Evolutionary conservation across 177 flowering plant species (phyloP).

Genomic region (Vitis hybrid): DNA sequence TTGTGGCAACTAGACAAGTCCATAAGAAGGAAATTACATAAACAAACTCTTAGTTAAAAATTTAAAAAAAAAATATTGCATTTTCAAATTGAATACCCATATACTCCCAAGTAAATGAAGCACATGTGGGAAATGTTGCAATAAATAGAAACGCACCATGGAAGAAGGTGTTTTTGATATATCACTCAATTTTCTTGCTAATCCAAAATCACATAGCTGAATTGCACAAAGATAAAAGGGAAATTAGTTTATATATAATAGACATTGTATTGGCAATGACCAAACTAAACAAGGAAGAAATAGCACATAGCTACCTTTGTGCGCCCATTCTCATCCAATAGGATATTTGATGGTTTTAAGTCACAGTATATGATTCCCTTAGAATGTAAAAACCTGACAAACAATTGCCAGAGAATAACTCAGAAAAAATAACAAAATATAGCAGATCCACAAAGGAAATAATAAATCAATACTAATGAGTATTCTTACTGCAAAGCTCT

Average conservation of each 20-base stretch:
- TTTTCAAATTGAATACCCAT: background rate
- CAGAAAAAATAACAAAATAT: background rate
- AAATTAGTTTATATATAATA: background rate
- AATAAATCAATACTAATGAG: background rate
- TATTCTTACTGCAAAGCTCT: constrained; percentile 83
- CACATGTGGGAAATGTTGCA: background rate
- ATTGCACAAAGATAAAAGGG: constrained; percentile 13
- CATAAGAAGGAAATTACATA: constrained; percentile 6
- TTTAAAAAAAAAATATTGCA: background rate
- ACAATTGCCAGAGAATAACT: constrained; percentile 5
- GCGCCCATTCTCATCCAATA: constrained; percentile 93
- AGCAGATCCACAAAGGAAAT: background rate
- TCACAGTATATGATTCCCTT: constrained; percentile 94
- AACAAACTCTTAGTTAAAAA: background rate
- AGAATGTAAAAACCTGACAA: constrained; percentile 80
- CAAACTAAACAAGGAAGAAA: background rate
- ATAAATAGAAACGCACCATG: constrained; percentile 44
- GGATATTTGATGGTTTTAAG: constrained; percentile 91
- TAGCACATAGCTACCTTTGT: constrained; percentile 57
- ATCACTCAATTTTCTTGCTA: constrained; percentile 80
- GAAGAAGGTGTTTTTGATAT: constrained; percentile 74
- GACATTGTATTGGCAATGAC: background rate
- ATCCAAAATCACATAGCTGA: constrained; percentile 96
- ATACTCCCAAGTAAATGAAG: background rate
- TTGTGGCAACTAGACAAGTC: constrained; percentile 64